Evolutionary conservation across 768 basidiomycete genomes (phyloP), one percentile per base, ranked within the genome.

Genomic region (Suillus spraguei): DNA sequence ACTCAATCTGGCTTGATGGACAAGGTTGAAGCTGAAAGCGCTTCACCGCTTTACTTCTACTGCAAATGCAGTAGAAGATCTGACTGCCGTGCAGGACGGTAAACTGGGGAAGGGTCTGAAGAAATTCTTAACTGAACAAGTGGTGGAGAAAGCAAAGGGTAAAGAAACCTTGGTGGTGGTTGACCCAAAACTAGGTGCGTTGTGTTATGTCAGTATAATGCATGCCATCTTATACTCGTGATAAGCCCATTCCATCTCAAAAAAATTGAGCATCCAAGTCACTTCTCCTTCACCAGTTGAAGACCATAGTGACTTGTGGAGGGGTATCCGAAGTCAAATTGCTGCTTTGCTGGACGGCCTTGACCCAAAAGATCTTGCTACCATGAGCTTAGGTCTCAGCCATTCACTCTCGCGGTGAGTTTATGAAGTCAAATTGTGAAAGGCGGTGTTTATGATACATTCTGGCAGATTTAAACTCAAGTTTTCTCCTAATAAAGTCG

Each of bases 401-500:
- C 97, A 99, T 80, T 97, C 95, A 61, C 81, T 99, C 73, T 97
- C 95, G 56, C 88, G 95, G 95, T 94, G 53, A 63, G 84, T 72
- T 17, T 22, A 60, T 58, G 33, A 46, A 38, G 36, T 49, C 62
- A 35, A 33, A 39, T 32, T 5, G 52, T 50, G 28, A 52, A 60
- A n/a, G 50, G 49, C 60, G 38, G 54, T 64, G 68, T 49, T 64
- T 61, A n/a, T 50, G 32, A 39, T 5, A 58, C 41, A 10, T 20
- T 22, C 39, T 22, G 60, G 38, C 66, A 97, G 96, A 64, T 99
- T 97, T 82, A 99, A 99, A 83, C 85, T 99, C 70, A 99, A 99
- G 79, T 99, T 99, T 79, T 99, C 97, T 9, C 97, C 97, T 8
- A 97, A 99, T 81, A 99, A 99, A 79, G 96, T 99, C 54, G 97